Evolutionary conservation across 805 yeast species (phyloP).

Genomic region (Candida xyloterini): DNA sequence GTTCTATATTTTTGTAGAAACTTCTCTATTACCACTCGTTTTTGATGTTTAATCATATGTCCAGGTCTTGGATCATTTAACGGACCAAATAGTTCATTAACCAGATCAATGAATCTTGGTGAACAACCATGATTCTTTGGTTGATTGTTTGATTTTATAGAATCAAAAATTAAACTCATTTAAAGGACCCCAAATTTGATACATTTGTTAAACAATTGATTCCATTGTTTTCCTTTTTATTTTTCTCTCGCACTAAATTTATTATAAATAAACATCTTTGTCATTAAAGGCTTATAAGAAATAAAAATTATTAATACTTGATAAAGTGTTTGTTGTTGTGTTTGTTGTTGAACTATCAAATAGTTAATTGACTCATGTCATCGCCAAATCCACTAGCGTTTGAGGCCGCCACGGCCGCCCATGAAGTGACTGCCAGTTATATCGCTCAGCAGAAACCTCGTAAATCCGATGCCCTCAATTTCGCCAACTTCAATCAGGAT

Average conservation of each 20-base stretch:
- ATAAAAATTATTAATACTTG: too few relatives aligned
- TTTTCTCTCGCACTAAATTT: neutral
- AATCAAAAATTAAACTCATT: conserved; percentile 10
- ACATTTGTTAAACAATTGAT: neutral
- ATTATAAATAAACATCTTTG: neutral
- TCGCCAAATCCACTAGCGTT: conserved; percentile 22
- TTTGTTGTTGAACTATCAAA: too few relatives aligned
- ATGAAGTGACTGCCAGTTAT: conserved; percentile 15
- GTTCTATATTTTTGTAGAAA: conserved; percentile 52
- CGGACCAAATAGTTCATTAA: conserved; percentile 41
- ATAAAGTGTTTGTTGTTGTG: too few relatives aligned
- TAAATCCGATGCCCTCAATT: conserved; percentile 34
- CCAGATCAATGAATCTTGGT: conserved; percentile 41
- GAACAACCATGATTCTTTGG: conserved; percentile 40
- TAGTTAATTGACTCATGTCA: too few relatives aligned
- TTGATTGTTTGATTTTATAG: conserved; percentile 8
- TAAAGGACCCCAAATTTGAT: neutral
- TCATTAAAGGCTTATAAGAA: neutral
- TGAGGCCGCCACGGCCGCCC: conserved; percentile 21
- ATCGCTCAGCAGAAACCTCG: conserved; percentile 11
- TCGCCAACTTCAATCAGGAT: conserved; percentile 83
- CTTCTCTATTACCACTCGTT: conserved; percentile 22
- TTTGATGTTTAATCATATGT: conserved; percentile 11
- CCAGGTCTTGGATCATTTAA: conserved; percentile 29
- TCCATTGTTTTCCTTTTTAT: neutral